Evolutionary conservation across 257 asterid genomes (phyloP), one percentile per base, ranked within the genome.

Genomic region (Penstemon eatonii): DNA sequence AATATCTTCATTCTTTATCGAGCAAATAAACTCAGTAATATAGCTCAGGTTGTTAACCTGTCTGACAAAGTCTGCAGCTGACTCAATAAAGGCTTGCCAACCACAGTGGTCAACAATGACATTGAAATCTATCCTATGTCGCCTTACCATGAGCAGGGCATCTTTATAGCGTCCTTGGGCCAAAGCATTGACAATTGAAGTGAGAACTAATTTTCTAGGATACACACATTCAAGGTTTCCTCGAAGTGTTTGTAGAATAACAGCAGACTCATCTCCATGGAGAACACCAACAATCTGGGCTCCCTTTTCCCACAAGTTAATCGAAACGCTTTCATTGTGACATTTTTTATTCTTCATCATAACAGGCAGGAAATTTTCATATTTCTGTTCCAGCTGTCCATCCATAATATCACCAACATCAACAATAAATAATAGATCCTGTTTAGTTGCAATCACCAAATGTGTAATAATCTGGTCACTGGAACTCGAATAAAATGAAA

Each of bases 171-270:
- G 92, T 68, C 84, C 76, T 75, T 77, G 86, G 49, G 60, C 72
- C 85, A 94, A 73, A 58, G 96, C 96, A 75, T 91, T 87, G 72
- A 84, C 65, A 63, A 91, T 87, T 47, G 99, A 91, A 67, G 87
- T 73, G 41, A 94, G 90, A 50, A 92, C 95, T 78, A 94, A 73
- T 76, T 87, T 94, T 74, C 97, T 82, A n/a, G 99, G 97, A 67
- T 83, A 94, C 77, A 91, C 78, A 62, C 97, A 89, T 77, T 94
- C 99, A 76, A 94, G 95, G 80, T 94, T 94, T 71, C 99, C 99
- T 60, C 99, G 88, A 74, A 80, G 63, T 55, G 99, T 82, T 74
- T 91, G 99, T 52, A 94, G 72, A 70, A 94, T 80, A 75, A 94
- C 81, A 62, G 96, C 96, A 78, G 99, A 94, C 73, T 89, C 99